These are phyloP conservation scores for Talaromyces adpressus DNA, from an alignment of 495 filamentous ascomycete species.

Conservation along the genomic window DNA sequence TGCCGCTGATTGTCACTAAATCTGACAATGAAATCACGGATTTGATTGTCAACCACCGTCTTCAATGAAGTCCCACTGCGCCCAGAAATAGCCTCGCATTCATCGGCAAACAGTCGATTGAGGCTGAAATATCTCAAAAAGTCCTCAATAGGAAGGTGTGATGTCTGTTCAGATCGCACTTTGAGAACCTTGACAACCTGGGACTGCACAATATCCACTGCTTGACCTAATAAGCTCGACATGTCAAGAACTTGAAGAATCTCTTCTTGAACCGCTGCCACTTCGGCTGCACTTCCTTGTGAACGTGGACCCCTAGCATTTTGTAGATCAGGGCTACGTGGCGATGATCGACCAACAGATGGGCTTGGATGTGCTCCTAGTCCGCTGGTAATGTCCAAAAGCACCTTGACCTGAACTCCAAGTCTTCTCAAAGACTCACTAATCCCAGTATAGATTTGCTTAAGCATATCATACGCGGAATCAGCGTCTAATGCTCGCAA, in stretches of 20 bases:
- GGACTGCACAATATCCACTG: conserved; percentile 86
- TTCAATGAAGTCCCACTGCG: conserved; percentile 78
- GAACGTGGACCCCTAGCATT: conserved; percentile 19
- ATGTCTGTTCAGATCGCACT: conserved; percentile 80
- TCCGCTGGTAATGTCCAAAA: conserved; percentile 90
- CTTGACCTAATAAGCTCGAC: conserved; percentile 87
- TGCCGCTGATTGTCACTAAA: conserved; percentile 74
- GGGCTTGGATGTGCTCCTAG: conserved; percentile 37
- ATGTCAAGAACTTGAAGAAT: conserved; percentile 81
- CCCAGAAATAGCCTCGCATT: conserved; percentile 93
- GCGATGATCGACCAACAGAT: conserved; percentile 33
- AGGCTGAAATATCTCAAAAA: conserved; percentile 92
- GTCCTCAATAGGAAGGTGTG: conserved; percentile 60
- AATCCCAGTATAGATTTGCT: conserved; percentile 75
- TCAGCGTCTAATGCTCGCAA: conserved; percentile 75
- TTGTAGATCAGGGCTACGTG: conserved; percentile 37
- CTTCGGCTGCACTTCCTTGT: conserved; percentile 7
- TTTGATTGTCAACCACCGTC: conserved; percentile 83
- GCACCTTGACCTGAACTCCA: conserved; percentile 84
- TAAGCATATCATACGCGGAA: conserved; percentile 80
- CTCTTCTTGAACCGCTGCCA: conserved; percentile 59
- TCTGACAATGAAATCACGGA: conserved; percentile 75
- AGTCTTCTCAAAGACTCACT: conserved; percentile 81
- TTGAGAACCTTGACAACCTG: conserved; percentile 88
- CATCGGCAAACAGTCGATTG: conserved; percentile 89